A percentile compares a stretch with the other conserved stretches of the same genome.
Conservation (phyloP, 768 basidiomycete genomes). For the Nidularia pulvinata region DNA sequence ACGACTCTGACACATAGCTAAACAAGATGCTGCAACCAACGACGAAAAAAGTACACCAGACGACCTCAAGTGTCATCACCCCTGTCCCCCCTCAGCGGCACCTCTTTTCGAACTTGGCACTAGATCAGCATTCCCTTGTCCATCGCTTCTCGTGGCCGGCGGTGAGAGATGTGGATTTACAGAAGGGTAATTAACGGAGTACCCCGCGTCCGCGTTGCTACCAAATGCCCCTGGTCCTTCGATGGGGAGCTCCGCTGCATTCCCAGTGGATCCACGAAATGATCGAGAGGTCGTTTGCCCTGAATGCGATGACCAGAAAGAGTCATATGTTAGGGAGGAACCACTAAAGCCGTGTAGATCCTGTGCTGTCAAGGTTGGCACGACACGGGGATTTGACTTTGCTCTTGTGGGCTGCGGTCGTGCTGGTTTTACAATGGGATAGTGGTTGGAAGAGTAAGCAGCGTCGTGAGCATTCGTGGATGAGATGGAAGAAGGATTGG, state of each 20-base stretch:
- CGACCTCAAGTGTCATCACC: too few relatives aligned
- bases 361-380: conserved; percentile 14
- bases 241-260: background rate
- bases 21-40: too few relatives aligned
- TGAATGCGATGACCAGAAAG: conserved; percentile 61
- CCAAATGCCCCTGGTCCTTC: too few relatives aligned
- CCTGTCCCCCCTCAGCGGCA: too few relatives aligned
- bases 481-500: conserved; percentile 1
- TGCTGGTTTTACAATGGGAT: conserved; percentile 12
- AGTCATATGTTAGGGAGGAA: conserved; percentile 55
- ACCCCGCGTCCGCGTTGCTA: too few relatives aligned
- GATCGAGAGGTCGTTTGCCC: conserved; percentile 13
- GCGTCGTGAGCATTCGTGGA: background rate
- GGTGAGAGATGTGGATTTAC: too few relatives aligned
- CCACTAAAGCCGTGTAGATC: conserved; percentile 22
- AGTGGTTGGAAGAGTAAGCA: conserved; percentile 11
- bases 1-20: too few relatives aligned
- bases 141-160: too few relatives aligned
- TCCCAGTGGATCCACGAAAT: conserved; percentile 10
- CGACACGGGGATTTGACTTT: conserved; percentile 12
- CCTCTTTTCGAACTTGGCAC: too few relatives aligned
- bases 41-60: too few relatives aligned
- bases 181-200: too few relatives aligned
- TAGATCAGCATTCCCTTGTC: too few relatives aligned
- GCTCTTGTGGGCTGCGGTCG: conserved; percentile 12